phyloP scores from a whole-genome alignment of 208 protist genomes.

The Crithidia bombi region DNA sequence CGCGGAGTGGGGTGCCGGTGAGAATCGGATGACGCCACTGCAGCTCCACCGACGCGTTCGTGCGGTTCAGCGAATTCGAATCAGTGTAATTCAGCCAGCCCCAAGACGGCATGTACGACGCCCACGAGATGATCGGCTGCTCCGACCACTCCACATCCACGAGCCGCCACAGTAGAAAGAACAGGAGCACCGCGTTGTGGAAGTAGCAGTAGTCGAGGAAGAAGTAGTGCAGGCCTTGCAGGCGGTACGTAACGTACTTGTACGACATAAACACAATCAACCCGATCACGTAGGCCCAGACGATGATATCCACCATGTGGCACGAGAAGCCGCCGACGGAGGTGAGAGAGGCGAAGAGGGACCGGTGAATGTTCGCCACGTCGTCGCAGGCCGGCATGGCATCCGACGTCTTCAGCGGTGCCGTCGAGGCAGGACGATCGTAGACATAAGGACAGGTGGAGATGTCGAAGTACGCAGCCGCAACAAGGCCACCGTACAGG shows the following conservation, averaged over 20 bases:
- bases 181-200: conserved; percentile 56
- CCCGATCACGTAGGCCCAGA: conserved; percentile 66
- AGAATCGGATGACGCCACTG: conserved; percentile 29
- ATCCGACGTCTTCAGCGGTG: conserved; percentile 10
- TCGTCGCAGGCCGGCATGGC: conserved; percentile 12
- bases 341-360: conserved; percentile 34
- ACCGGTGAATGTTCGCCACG: conserved; percentile 25
- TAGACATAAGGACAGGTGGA: conserved; percentile 66
- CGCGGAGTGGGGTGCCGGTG: conserved; percentile 20
- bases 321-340: conserved; percentile 46
- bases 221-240: conserved; percentile 70
- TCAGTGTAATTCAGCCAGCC: conserved; percentile 6
- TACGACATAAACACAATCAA: conserved; percentile 57
- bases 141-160: conserved; percentile 62
- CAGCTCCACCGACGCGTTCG: conserved; percentile 1
- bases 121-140: conserved; percentile 53
- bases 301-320: conserved; percentile 67
- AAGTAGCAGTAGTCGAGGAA: conserved; percentile 83
- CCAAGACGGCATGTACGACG: conserved; percentile 29
- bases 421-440: conserved; percentile 29
- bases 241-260: conserved; percentile 64
- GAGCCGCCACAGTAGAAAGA: conserved; percentile 62
- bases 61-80: conserved; percentile 4
- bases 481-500: conserved; percentile 53
- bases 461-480: conserved; percentile 64